Percentiles rank a stretch among this genome's conserved stretches.
Conservation (phyloP, 2,329 filamentous ascomycete species). For the Aureobasidium namibiae region DNA sequence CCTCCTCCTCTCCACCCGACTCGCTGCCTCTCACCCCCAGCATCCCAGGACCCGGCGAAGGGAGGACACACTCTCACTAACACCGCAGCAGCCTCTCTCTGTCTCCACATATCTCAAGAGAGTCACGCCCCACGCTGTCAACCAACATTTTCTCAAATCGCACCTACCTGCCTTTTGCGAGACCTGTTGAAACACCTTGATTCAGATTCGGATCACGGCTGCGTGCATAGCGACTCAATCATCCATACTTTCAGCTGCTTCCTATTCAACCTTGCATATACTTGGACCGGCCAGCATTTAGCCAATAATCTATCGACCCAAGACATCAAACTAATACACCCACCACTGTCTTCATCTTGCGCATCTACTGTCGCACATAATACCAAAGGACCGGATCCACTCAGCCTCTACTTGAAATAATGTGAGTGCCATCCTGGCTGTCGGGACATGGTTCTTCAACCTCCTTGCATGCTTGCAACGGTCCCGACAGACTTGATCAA, state of each 20-base stretch:
- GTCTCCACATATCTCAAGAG: conserved; percentile 8
- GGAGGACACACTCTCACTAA: conserved; percentile 1
- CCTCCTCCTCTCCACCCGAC: conserved; percentile 11
- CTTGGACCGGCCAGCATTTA: conserved; percentile 7
- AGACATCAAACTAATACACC: conserved; percentile 14
- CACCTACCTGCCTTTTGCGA: conserved; percentile 10
- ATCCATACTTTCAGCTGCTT: conserved; percentile 10
- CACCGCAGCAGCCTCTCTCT: neutral
- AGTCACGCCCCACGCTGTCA: conserved; percentile 8
- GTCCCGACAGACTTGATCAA: neutral
- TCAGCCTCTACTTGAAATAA: conserved; percentile 10
- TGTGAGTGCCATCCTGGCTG: conserved; percentile 12
- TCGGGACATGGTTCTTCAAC: conserved; percentile 6
- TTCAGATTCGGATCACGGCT: conserved; percentile 12
- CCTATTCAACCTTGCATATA: conserved; percentile 10
- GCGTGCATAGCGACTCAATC: conserved; percentile 5
- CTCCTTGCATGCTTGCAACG: conserved; percentile 11
- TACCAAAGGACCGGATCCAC: conserved; percentile 12
- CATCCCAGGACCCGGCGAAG: neutral
- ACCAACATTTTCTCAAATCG: neutral
- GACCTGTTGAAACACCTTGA: conserved; percentile 14
- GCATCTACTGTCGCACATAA: conserved; percentile 12
- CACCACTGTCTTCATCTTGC: conserved; percentile 10
- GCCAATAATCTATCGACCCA: conserved; percentile 6
- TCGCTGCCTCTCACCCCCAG: conserved; percentile 1